Evolutionary conservation across 805 yeast species (phyloP).

Genomic region (Wickerhamomyces sydowiorum): DNA sequence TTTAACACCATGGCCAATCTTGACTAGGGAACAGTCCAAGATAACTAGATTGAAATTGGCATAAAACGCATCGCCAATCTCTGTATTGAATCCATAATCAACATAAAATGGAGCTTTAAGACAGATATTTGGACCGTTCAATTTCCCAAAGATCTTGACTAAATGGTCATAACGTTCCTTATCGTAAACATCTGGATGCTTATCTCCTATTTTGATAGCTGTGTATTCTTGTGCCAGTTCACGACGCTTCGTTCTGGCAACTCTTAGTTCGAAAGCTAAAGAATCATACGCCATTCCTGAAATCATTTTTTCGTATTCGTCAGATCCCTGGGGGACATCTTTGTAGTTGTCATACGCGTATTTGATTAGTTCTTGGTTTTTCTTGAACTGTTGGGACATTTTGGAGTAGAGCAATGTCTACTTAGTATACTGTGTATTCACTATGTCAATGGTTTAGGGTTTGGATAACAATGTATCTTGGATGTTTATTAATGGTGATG

Average conservation of each 20-base stretch:
- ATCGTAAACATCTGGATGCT: slow-evolving; percentile 21
- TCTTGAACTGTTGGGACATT: slow-evolving; percentile 24
- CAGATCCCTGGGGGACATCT: slow-evolving; percentile 18
- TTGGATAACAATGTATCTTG: not conserved
- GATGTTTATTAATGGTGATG: not conserved
- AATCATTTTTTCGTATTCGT: slow-evolving; percentile 52
- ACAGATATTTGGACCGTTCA: slow-evolving; percentile 29
- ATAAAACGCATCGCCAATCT: slow-evolving; percentile 52
- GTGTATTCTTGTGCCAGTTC: slow-evolving; percentile 23
- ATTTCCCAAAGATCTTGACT: slow-evolving; percentile 40
- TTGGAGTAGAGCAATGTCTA: no score
- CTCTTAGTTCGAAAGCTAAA: slow-evolving; percentile 20
- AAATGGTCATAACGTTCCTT: slow-evolving; percentile 34
- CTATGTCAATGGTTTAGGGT: not conserved
- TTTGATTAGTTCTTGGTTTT: slow-evolving; percentile 14
- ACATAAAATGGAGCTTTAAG: slow-evolving; percentile 57
- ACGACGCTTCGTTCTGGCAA: slow-evolving; percentile 22
- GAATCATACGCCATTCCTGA: slow-evolving; percentile 41
- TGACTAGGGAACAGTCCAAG: slow-evolving; percentile 56
- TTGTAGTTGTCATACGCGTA: slow-evolving; percentile 17
- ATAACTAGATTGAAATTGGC: slow-evolving; percentile 49
- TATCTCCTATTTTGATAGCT: slow-evolving; percentile 21
- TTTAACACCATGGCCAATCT: slow-evolving; percentile 53
- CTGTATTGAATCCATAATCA: slow-evolving; percentile 63
- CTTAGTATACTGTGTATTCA: not conserved